Base-by-base conservation (phyloP, 2,329 filamentous ascomycete species). In the Penicillium rolfsii region DNA sequence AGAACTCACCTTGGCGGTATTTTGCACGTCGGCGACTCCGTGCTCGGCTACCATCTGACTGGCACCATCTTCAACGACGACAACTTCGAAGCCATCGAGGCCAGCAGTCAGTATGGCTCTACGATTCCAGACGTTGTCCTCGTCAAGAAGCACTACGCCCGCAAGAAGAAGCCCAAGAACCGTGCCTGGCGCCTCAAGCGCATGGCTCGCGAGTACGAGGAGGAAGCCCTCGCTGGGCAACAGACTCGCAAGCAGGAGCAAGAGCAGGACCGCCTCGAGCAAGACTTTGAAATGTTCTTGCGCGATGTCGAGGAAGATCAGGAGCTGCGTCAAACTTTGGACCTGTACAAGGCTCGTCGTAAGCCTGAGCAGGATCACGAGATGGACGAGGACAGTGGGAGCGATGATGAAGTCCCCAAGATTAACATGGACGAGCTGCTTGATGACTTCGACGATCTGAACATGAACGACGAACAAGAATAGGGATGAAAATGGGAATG, bases 221-320 rank as follows among this genome's bases (percentile, higher is more conserved):
- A 97, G 67, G 74, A 77, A 53, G 70, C 67, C 6, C 26, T 60
- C 9, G 55, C 53, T 5, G 60, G 57, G 35, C 16, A 55, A 35
- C 52, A 56, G 33, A 70, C 41, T 43, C 66, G 66, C 50, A 64
- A 65, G 45, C 63, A 73, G 45, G 70, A 97, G 80, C 83, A 91
- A 61, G 93, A 98, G 74, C 90, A 94, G 74, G 91, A 93, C 61
- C 87, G 88, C 65, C 87, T 96, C 82, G 93, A 98, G 74, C 86
- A 89, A 67, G 95, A 99, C 78, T 99, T 96, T 79, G 95, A 99
- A 81, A 87, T 93, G 86, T 99, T 99, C 87, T 81, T 99, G 82
- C 89, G 90, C 49, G 95, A 99, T 76, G 91, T 99, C 11, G 96
- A 99, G 79, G 93, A 98, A 75, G 95, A 99, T 75, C 85, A 90